A percentile compares a stretch with the other conserved stretches of the same genome.
These are phyloP conservation scores for Hemisphaericaspora xylofermentans DNA, from an alignment of 1,139 yeast species.

Conservation along the genomic window DNA sequence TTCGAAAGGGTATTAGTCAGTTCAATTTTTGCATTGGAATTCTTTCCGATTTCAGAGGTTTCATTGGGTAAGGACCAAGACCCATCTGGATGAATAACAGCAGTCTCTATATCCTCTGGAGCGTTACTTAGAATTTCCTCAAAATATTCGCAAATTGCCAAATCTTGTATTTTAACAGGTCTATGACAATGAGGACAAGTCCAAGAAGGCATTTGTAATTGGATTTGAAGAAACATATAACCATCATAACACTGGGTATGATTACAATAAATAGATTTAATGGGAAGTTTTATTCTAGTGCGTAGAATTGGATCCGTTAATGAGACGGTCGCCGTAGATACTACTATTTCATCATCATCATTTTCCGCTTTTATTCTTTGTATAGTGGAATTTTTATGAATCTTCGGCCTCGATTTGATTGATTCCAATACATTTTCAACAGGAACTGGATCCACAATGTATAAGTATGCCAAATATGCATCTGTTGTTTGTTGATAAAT, in stretches of 20 bases:
- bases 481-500: conserved; percentile 52
- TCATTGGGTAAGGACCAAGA: conserved; percentile 40
- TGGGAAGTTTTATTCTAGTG: conserved; percentile 60
- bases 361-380: conserved; percentile 41
- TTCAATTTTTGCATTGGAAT: not conserved
- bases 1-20: not conserved
- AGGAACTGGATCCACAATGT: conserved; percentile 50
- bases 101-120: conserved; percentile 48
- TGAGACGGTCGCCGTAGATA: conserved; percentile 56
- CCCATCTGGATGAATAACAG: conserved; percentile 58
- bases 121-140: conserved; percentile 48
- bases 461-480: conserved; percentile 48
- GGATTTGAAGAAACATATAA: conserved; percentile 55
- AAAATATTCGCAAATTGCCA: conserved; percentile 63
- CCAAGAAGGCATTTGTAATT: conserved; percentile 65
- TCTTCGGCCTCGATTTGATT: conserved; percentile 37
- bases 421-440: conserved; percentile 32
- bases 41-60: not conserved
- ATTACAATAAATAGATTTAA: conserved; percentile 55
- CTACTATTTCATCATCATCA: conserved; percentile 51
- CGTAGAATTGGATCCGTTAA: conserved; percentile 66
- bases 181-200: conserved; percentile 64
- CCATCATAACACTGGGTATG: conserved; percentile 79
- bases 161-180: conserved; percentile 43
- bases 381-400: conserved; percentile 47